A percentile compares a stretch with the other conserved stretches of the same genome.
Evolutionary conservation across 768 basidiomycete genomes (phyloP).

Genomic region (Mycena epipterygia): DNA sequence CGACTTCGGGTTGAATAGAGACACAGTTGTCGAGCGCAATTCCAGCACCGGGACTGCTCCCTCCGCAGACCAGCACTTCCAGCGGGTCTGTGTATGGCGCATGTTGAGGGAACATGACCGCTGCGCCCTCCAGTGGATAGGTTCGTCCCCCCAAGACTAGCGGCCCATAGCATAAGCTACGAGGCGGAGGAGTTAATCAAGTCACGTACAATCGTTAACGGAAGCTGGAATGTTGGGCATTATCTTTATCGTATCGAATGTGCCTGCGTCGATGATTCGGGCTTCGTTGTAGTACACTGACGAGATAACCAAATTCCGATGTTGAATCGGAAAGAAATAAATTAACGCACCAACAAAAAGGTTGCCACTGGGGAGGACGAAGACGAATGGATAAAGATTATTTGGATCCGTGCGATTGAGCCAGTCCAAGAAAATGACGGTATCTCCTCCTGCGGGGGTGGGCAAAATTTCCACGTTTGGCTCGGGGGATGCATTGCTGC

Average conservation of each 20-base stretch:
- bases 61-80: constrained; percentile 81
- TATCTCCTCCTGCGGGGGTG: constrained; percentile 73
- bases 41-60: constrained; percentile 71
- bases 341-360: constrained; percentile 76
- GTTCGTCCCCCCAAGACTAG: constrained; percentile 78
- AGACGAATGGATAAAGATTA: constrained; percentile 84
- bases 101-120: constrained; percentile 76
- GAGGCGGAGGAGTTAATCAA: neutral
- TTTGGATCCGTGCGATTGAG: constrained; percentile 81
- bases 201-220: constrained; percentile 70
- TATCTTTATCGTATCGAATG: constrained; percentile 69
- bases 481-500: constrained; percentile 74
- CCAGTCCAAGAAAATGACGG: constrained; percentile 73
- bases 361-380: constrained; percentile 76
- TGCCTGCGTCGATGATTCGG: constrained; percentile 76
- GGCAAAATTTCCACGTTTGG: constrained; percentile 83
- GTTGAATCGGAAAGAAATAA: neutral
- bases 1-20: constrained; percentile 72
- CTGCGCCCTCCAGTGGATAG: constrained; percentile 83
- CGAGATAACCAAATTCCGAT: neutral
- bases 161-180: constrained; percentile 2
- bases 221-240: constrained; percentile 83
- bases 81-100: constrained; percentile 83
- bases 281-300: constrained; percentile 87
- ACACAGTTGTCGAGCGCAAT: constrained; percentile 78